These are phyloP conservation scores for Xanthoceras sorbifolium DNA, from an alignment of 345 rosid genomes.

Conservation along the genomic window DNA sequence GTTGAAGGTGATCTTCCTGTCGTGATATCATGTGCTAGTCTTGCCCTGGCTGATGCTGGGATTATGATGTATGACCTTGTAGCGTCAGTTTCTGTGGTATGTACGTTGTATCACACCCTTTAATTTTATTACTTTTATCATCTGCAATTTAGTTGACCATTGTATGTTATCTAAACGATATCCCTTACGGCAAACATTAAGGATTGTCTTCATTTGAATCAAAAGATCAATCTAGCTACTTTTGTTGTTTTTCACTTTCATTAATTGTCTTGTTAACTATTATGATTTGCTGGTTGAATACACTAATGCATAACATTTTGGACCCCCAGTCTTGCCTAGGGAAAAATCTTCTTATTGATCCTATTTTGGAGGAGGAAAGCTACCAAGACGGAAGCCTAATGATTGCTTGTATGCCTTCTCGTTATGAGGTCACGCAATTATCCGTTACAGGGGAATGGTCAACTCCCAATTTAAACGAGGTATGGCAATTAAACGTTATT, in stretches of 20 bases:
- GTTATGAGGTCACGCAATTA: conserved; percentile 85
- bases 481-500: conserved; percentile 22
- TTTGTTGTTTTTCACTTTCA: background rate
- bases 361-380: conserved; percentile 80
- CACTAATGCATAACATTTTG: conserved; percentile 15
- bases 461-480: conserved; percentile 76
- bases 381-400: conserved; percentile 83
- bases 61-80: conserved; percentile 96
- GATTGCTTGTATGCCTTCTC: conserved; percentile 90
- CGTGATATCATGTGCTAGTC: conserved; percentile 90
- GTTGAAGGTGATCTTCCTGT: conserved; percentile 89
- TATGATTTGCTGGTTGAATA: background rate
- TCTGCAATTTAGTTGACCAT: background rate
- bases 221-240: conserved; percentile 1
- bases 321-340: conserved; percentile 70
- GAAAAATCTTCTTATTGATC: conserved; percentile 75
- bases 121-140: background rate
- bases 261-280: background rate
- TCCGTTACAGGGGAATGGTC: conserved; percentile 87
- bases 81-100: conserved; percentile 90
- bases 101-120: conserved; percentile 13
- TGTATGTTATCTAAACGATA: background rate
- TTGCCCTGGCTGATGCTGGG: conserved; percentile 96
- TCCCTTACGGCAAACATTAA: background rate
- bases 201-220: background rate